These are phyloP conservation scores for Metschnikowia noctiluminum DNA, from an alignment of 805 yeast species.

Conservation along the genomic window DNA sequence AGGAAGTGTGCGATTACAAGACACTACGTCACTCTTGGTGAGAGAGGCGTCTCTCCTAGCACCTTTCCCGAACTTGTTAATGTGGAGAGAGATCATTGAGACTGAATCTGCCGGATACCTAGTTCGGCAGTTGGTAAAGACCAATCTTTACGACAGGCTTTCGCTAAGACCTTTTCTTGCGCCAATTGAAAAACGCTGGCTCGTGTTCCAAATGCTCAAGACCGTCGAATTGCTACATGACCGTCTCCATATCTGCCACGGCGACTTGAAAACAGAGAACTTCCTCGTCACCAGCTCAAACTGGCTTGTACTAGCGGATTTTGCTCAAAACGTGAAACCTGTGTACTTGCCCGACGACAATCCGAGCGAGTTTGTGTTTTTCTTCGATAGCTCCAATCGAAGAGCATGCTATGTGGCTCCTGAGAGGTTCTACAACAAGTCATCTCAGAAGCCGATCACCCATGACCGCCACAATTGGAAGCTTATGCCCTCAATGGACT, in stretches of 20 bases:
- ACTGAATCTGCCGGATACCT: constrained; percentile 91
- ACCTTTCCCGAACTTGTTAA: constrained; percentile 54
- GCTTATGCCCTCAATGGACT: constrained; percentile 68
- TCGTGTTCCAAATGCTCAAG: constrained; percentile 74
- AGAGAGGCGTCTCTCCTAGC: constrained; percentile 40
- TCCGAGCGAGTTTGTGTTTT: constrained; percentile 88
- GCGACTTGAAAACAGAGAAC: constrained; percentile 91
- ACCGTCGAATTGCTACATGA: constrained; percentile 63
- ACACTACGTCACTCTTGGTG: constrained; percentile 25
- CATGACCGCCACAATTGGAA: constrained; percentile 5
- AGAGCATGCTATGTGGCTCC: constrained; percentile 92
- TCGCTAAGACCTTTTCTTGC: constrained; percentile 85
- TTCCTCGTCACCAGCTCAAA: constrained; percentile 84
- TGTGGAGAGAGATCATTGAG: constrained; percentile 72
- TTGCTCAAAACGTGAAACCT: constrained; percentile 77
- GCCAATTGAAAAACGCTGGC: constrained; percentile 76
- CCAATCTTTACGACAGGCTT: constrained; percentile 83
- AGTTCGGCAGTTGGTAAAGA: constrained; percentile 74
- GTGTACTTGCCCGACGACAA: constrained; percentile 84
- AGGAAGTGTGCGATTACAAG: constrained; percentile 25
- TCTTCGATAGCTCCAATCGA: constrained; percentile 85
- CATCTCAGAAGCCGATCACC: constrained; percentile 14
- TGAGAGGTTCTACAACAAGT: constrained; percentile 62
- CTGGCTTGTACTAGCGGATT: constrained; percentile 80
- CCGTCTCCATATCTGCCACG: constrained; percentile 60